A percentile compares a stretch with the other conserved stretches of the same genome.
These are phyloP conservation scores for Fraxinus latifolia DNA, from an alignment of 305 asterid species.

Conservation along the genomic window DNA sequence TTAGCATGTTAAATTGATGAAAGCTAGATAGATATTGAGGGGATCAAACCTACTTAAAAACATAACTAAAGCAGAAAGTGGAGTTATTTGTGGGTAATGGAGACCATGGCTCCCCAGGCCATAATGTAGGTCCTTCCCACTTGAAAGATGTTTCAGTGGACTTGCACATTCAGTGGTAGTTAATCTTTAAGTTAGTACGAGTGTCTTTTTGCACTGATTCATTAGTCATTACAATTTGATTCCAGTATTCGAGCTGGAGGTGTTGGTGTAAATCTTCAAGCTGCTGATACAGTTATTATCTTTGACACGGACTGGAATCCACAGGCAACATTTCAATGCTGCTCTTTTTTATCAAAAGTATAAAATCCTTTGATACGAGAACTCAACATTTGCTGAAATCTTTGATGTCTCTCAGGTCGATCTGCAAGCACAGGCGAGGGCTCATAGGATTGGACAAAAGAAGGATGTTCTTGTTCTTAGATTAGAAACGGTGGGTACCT, in stretches of 20 bases:
- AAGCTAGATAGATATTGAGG: neutral
- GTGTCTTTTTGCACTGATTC: constrained; percentile 19
- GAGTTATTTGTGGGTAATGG: neutral
- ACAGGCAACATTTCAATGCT: constrained; percentile 51
- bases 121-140: neutral
- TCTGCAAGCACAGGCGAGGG: constrained; percentile 99
- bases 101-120: neutral
- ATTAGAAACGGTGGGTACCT: constrained; percentile 75
- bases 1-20: neutral
- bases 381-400: constrained; percentile 19
- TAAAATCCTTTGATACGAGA: constrained; percentile 6
- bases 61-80: neutral
- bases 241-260: constrained; percentile 99
- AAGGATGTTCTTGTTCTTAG: constrained; percentile 98
- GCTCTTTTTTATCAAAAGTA: constrained; percentile 17
- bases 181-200: neutral
- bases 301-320: constrained; percentile 99
- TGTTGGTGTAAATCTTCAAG: constrained; percentile 98
- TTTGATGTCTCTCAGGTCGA: constrained; percentile 68
- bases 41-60: neutral
- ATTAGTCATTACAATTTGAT: constrained; percentile 25
- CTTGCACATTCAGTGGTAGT: neutral
- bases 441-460: constrained; percentile 99
- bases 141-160: neutral
- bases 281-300: constrained; percentile 98